Base-by-base conservation (phyloP, 192 early-diverging fungal species). In the Backusella luteola region DNA sequence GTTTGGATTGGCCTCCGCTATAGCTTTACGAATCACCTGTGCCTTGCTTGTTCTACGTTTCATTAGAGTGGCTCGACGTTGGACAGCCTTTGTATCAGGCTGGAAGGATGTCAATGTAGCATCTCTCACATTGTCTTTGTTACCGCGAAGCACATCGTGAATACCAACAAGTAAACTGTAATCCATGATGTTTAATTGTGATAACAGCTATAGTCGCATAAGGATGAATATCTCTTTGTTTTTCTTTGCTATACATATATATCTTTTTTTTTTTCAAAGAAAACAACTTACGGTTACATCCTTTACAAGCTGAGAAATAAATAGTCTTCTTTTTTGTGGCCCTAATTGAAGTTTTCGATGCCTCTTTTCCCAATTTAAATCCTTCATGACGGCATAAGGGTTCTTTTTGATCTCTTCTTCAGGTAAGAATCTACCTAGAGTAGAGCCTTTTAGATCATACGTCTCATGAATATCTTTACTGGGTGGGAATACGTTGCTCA, bases 391-490 rank as follows among this genome's bases (percentile, higher is more conserved):
- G 4, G 96, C 94, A 17, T 92, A 86, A 23, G 96, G 96, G 81
- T 95, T 96, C 70, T 87, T 88, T 35, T 88, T 86, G 34, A 90
- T 84, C 75, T 94, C 94, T 77, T 94, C 93, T 71, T 94, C 91
- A 41, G 90, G 90, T 69, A 94, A 87, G 49, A 90, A 85, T 68
- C 98, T 90, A 15, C 98, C 98, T 34, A 96, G 83, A 17, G 92
- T 93, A 1, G 97, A 99, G 19, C 98, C 94, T 86, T 99, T 99
- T 70, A 99, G 86, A 79, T 99, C 98, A 78, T 94, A 99, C 46
- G 91, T 94, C 80, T 96, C 96, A 76, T 99, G 97, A 44, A 99
- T 97, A 86, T 99, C 98, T 84, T 95, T 93, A 87, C 96, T 95
- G 11, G 97, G 91, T 17, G 98, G 97, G 80, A 98, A 96, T 4